A percentile compares a stretch with the other conserved stretches of the same genome.
phyloP scores from a whole-genome alignment of 2,329 filamentous ascomycete genomes.

The Beauveria brongniartii region DNA sequence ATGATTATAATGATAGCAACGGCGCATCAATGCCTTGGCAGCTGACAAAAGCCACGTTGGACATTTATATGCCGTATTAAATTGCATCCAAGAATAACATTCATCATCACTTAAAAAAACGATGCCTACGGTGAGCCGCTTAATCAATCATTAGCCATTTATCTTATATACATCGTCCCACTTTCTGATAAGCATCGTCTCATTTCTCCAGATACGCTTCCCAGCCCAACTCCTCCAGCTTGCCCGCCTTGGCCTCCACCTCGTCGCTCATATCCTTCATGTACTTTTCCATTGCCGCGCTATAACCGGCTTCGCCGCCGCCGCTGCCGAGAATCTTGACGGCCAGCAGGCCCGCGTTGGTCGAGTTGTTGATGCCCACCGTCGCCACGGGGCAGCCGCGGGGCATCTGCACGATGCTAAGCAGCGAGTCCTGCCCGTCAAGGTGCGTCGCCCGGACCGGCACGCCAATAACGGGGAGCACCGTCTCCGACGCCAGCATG shows the following conservation, averaged over 20 bases:
- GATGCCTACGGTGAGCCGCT: not conserved
- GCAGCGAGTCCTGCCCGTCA: constrained; percentile 62
- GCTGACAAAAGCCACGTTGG: not conserved
- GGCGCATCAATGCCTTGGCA: not conserved
- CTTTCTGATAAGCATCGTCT: not conserved
- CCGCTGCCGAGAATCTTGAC: constrained; percentile 56
- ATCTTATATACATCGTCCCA: not conserved
- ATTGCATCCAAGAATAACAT: not conserved
- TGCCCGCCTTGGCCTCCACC: constrained; percentile 54
- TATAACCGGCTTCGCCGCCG: constrained; percentile 39
- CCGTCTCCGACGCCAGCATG: constrained; percentile 65
- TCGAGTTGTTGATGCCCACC: constrained; percentile 72
- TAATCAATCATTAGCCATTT: not conserved
- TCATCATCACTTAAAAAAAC: not conserved
- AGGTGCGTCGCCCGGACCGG: constrained; percentile 67
- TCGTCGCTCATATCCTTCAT: constrained; percentile 54
- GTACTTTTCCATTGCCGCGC: constrained; percentile 51
- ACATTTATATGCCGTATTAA: not conserved
- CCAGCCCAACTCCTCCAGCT: constrained; percentile 47
- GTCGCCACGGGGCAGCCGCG: constrained; percentile 65
- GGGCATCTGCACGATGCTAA: constrained; percentile 74
- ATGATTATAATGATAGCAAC: not conserved
- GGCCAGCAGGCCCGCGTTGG: constrained; percentile 67
- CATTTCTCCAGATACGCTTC: constrained; percentile 40
- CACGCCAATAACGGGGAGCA: constrained; percentile 68